Percentiles rank a stretch among this genome's conserved stretches.
phyloP scores from a whole-genome alignment of 2,329 filamentous ascomycete genomes.

The Trichoderma sp. region DNA sequence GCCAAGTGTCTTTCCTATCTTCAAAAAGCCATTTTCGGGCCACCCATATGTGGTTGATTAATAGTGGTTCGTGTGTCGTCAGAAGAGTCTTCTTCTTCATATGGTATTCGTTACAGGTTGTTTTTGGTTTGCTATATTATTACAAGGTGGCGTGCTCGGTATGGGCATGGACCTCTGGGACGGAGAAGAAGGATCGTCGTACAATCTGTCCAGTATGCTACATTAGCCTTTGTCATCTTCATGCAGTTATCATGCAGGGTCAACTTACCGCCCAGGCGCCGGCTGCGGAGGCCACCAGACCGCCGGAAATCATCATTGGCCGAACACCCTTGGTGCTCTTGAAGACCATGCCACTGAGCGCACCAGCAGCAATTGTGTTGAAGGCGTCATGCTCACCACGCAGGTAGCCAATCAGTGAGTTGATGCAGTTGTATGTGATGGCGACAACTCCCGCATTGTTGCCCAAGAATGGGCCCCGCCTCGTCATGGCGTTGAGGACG shows the following conservation, averaged over 20 bases:
- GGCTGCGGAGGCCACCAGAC: constrained; percentile 81
- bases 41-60: constrained; percentile 18
- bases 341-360: constrained; percentile 87
- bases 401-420: constrained; percentile 75
- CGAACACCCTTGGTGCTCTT: constrained; percentile 89
- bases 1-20: neutral
- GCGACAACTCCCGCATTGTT: constrained; percentile 96
- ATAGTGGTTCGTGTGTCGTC: constrained; percentile 7
- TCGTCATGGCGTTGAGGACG: constrained; percentile 89
- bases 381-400: constrained; percentile 85
- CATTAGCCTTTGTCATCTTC: constrained; percentile 20
- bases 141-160: constrained; percentile 14
- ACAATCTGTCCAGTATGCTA: constrained; percentile 32
- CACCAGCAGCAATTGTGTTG: constrained; percentile 85
- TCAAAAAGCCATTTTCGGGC: neutral
- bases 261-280: constrained; percentile 84
- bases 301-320: constrained; percentile 93
- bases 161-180: constrained; percentile 34
- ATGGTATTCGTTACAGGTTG: constrained; percentile 14
- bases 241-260: neutral
- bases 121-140: constrained; percentile 3
- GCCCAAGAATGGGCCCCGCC: constrained; percentile 89
- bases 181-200: constrained; percentile 44
- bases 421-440: constrained; percentile 92
- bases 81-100: neutral